phyloP scores from a whole-genome alignment of 345 rosid species.

The Limnanthes douglasii region DNA sequence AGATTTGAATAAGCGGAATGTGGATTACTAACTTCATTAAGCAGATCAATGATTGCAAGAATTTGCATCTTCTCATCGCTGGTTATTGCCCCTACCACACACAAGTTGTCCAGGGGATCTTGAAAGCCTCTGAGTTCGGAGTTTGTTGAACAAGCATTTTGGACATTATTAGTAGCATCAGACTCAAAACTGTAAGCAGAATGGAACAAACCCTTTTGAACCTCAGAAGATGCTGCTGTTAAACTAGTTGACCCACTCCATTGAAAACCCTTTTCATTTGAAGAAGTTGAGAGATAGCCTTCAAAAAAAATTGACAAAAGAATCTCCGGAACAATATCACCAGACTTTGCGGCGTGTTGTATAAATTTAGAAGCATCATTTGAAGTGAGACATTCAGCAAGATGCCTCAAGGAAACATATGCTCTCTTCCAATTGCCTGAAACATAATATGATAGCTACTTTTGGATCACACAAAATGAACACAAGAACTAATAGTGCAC shows the following conservation, averaged over 20 bases:
- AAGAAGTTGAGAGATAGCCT: conserved; percentile 33
- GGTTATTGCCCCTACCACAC: conserved; percentile 24
- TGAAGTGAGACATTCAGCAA: conserved; percentile 37
- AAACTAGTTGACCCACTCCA: conserved; percentile 44
- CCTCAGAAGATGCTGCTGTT: conserved; percentile 26
- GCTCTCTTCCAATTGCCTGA: conserved; percentile 92
- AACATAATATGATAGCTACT: no score
- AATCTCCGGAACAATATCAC: conserved; percentile 36
- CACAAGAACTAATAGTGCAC: no score
- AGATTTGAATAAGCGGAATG: conserved; percentile 61
- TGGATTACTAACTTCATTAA: conserved; percentile 45
- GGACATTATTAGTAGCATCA: conserved; percentile 17
- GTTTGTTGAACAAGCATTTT: conserved; percentile 27
- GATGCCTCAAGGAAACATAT: conserved; percentile 55
- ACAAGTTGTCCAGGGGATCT: conserved; percentile 38
- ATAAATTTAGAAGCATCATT: conserved; percentile 19
- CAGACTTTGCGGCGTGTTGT: conserved; percentile 12
- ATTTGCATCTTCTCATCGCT: conserved; percentile 44
- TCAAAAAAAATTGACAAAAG: conserved; percentile 54
- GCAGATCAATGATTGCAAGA: conserved; percentile 59
- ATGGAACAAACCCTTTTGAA: conserved; percentile 19
- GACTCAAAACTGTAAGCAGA: conserved; percentile 19
- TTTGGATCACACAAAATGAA: no score
- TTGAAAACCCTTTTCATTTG: conserved; percentile 31
- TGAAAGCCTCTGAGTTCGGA: conserved; percentile 32